Base-by-base conservation (phyloP, 345 rosid genomes). In the Firmiana major region DNA sequence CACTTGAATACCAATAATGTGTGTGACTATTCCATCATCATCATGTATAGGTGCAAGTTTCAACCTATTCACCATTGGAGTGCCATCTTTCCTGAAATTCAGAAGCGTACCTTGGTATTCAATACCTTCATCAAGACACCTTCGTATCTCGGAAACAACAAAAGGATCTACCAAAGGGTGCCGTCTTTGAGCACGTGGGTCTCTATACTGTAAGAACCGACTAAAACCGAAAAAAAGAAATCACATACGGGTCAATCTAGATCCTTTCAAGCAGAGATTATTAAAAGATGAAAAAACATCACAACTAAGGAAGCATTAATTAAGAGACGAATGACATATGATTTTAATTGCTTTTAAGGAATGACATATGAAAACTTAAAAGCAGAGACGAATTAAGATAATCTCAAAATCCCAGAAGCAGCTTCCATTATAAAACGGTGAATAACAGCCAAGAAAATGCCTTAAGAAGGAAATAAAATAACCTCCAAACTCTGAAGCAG, bases 141-240 rank as follows among this genome's bases (percentile, higher is more conserved):
- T 89, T 75, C 92, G 89, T 62, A 94, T 88, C 81, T 94, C 97
- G 70, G 97, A 87, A 49, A 92, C 96, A 79, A 94, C 96, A 45
- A 84, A 91, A 51, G 96, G 97, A 80, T 94, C 96, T 13, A 94
- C 98, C 75, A 90, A 83, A 72, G 98, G 98, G 71, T 94, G 98
- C 46, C 98, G 88, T 79, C 98, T 91, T 85, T 94, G 98, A 77
- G 97, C 96, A 58, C 63, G 94, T 75, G 90, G 96, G 74, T 92
- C 97, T 43, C 91, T 83, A 45, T 82, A 91, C 67, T 94, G 98
- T 81, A 94, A 82, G 81, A 94, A 90, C 75, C 96, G 97, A 81
- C 98, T 94, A n/a, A 87, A 51, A 31, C 34, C 34, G 82, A 81
- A 54, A 58, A n/a, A n/a, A 72, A 68, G 38, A 24, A 28, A 9